Evolutionary conservation across 2,329 filamentous ascomycete species (phyloP).

Genomic region (Colletotrichum lentis): DNA sequence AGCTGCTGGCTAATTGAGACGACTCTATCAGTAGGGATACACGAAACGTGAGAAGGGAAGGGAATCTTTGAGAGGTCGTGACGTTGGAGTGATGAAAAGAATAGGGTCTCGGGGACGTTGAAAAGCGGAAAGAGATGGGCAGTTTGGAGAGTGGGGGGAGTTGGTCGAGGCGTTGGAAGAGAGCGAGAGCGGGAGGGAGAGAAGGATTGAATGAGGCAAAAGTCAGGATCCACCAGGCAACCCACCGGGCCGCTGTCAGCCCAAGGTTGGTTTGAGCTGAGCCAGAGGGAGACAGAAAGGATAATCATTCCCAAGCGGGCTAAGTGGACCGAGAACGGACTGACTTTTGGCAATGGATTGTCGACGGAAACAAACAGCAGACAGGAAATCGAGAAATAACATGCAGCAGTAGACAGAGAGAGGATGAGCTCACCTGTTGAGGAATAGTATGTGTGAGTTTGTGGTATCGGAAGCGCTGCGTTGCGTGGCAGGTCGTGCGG

Average conservation of each 20-base stretch:
- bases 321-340: constrained; percentile 1
- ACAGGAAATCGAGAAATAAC: not conserved
- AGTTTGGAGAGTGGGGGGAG: constrained; percentile 35
- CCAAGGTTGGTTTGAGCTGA: constrained; percentile 29
- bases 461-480: constrained; percentile 34
- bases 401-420: not conserved
- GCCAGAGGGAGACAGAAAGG: constrained; percentile 12
- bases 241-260: constrained; percentile 7
- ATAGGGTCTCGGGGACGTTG: constrained; percentile 35
- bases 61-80: not conserved
- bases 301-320: not conserved
- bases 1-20: not conserved
- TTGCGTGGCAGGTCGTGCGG: constrained; percentile 9
- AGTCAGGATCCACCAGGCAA: constrained; percentile 21
- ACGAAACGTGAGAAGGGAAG: not conserved
- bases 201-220: constrained; percentile 29
- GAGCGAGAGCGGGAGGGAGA: not conserved
- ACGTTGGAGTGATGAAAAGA: constrained; percentile 11
- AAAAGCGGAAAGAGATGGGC: constrained; percentile 38
- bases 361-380: not conserved
- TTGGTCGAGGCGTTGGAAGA: constrained; percentile 22
- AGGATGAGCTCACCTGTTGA: constrained; percentile 15
- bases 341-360: not conserved
- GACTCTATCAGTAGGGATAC: constrained; percentile 15
- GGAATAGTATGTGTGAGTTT: not conserved